Percentiles rank a stretch among this genome's conserved stretches.
Evolutionary conservation across 441 rosid species (phyloP).

Genomic region (Dalechampia spathulata): DNA sequence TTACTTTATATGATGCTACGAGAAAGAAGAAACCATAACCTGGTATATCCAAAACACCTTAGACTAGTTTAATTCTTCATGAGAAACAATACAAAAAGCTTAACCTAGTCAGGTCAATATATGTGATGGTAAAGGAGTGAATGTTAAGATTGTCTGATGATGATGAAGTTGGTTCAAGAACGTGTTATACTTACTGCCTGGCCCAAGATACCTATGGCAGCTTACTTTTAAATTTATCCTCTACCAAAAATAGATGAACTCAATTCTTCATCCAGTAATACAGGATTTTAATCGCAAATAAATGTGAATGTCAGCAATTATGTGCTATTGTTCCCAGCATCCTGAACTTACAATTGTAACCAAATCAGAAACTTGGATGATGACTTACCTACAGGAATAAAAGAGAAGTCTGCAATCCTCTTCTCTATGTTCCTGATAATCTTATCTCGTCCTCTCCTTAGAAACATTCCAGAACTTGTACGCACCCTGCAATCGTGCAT

Average conservation of each 20-base stretch:
- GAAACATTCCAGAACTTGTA: constrained; percentile 94
- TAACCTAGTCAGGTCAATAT: neutral
- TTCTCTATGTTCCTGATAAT: constrained; percentile 60
- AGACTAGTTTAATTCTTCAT: neutral
- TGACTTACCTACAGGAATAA: constrained; percentile 67
- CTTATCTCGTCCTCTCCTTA: constrained; percentile 66
- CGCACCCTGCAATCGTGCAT: constrained; percentile 51
- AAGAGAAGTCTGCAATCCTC: constrained; percentile 83
- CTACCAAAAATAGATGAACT: neutral
- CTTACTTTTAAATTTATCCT: neutral
- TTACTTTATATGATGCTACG: neutral
- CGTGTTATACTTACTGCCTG: neutral
- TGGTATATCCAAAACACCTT: neutral
- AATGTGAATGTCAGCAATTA: neutral
- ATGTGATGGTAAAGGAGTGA: neutral
- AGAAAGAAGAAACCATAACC: neutral
- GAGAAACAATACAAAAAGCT: neutral
- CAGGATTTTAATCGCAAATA: neutral
- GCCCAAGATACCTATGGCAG: neutral
- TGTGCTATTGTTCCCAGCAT: neutral
- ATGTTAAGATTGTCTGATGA: neutral
- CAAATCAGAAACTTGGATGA: constrained; percentile 3
- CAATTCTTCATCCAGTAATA: neutral
- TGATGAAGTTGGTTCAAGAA: neutral
- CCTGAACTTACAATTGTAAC: neutral